Base-by-base conservation (phyloP, 345 rosid species). In the Citrus reticulata region DNA sequence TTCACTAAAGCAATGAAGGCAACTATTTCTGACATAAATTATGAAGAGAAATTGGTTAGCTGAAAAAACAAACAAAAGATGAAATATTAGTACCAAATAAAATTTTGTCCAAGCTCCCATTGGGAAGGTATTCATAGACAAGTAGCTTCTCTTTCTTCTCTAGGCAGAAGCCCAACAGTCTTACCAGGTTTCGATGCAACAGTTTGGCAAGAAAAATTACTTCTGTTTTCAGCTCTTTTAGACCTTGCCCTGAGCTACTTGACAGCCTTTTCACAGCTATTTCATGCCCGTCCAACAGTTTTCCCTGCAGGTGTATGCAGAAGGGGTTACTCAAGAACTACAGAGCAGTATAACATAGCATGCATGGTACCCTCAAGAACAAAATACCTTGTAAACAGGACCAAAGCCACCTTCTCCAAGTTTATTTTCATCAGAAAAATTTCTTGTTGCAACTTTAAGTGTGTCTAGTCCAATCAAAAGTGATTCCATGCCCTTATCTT, bases 361-460 rank as follows among this genome's bases (percentile, higher is more conserved):
- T 29, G 49, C 9, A 25, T 25, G 13, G 1, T 11, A 29, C 22
- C 29, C 34, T 68, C 46, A 75, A 22, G 1, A 20, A 27, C 19
- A 17, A 16, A 39, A 11, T 76, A 81, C 87, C 83, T 82, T 73
- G 78, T 82, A 85, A 78, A 87, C 84, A 37, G 83, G 81, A 76
- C 87, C 90, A 37, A 85, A 85, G 30, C 84, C 90, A n/a, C 88
- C 88, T 71, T 82, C 66, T 67, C 90, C 91, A 5, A 87, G 87
- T 72, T 84, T 84, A 27, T 81, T 9, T 29, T 55, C 66, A 8
- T 70, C 77, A 5, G 86, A 85, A 76, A 88, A 89, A 61, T 84
- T 70, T 10, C 77, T 25, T 4, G 88, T 89, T 42, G 86, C 91
- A 27, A 9, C 77, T 75, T 72, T 81, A 17, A 89, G 76, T 14